These are phyloP conservation scores for Aspergillus intermedius DNA, from an alignment of 2,329 filamentous ascomycete genomes.

Conservation along the genomic window DNA sequence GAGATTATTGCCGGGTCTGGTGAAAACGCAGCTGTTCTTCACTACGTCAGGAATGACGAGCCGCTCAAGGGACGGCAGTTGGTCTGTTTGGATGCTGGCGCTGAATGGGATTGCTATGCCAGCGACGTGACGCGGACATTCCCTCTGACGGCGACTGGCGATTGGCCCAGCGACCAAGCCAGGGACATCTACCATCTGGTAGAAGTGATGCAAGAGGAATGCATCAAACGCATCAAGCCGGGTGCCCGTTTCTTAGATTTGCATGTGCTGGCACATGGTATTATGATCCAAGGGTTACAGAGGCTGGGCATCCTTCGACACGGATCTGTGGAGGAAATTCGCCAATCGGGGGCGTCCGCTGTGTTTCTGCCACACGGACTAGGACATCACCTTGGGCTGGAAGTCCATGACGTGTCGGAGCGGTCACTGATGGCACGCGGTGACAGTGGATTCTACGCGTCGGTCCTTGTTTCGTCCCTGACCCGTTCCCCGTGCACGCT, in stretches of 20 bases:
- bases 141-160: constrained; percentile 59
- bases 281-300: constrained; percentile 74
- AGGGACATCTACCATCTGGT: constrained; percentile 76
- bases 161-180: constrained; percentile 55
- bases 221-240: constrained; percentile 64
- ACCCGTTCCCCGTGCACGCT: constrained; percentile 25
- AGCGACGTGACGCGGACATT: constrained; percentile 78
- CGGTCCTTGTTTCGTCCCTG: constrained; percentile 9
- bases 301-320: constrained; percentile 67
- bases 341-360: constrained; percentile 29
- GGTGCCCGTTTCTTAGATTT: constrained; percentile 76
- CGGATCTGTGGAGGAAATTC: constrained; percentile 48
- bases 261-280: constrained; percentile 69
- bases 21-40: constrained; percentile 72
- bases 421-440: constrained; percentile 27
- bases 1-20: constrained; percentile 78
- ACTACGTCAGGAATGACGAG: constrained; percentile 77
- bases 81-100: constrained; percentile 77
- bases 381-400: constrained; percentile 52
- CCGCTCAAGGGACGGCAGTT: constrained; percentile 66
- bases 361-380: constrained; percentile 45
- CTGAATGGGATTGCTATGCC: constrained; percentile 67
- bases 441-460: constrained; percentile 10
- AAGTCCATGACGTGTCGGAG: constrained; percentile 40
- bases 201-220: constrained; percentile 76